Percentiles rank a stretch among this genome's conserved stretches.
These are phyloP conservation scores for Arachnomyces sp. DNA, from an alignment of 2,329 filamentous ascomycete genomes.

Conservation along the genomic window DNA sequence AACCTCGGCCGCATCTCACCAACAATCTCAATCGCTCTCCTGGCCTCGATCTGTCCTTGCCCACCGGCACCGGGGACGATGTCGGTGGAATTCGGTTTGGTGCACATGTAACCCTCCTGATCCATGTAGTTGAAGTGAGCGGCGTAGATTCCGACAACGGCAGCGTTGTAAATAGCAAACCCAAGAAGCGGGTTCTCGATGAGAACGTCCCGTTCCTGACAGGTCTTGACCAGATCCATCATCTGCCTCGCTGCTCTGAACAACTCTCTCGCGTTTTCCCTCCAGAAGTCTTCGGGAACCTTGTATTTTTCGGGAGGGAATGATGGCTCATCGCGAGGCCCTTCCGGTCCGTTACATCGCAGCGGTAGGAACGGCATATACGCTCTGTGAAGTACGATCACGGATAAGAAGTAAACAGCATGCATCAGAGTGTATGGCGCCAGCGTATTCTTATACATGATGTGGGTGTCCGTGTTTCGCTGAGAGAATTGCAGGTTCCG, in stretches of 20 bases:
- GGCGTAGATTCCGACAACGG: slow-evolving; percentile 46
- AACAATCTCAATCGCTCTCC: slow-evolving; percentile 32
- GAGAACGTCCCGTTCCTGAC: slow-evolving; percentile 43
- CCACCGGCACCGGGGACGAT: slow-evolving; percentile 15
- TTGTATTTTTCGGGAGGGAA: slow-evolving; percentile 38
- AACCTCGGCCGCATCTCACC: slow-evolving; percentile 34
- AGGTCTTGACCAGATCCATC: slow-evolving; percentile 46
- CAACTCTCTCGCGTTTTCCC: slow-evolving; percentile 40
- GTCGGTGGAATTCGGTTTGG: slow-evolving; percentile 18
- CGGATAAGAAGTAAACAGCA: slow-evolving; percentile 46
- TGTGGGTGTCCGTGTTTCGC: slow-evolving; percentile 48
- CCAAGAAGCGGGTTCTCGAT: slow-evolving; percentile 50
- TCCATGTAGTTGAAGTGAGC: slow-evolving; percentile 52
- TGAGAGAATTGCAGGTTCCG: slow-evolving; percentile 44
- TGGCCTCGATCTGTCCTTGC: slow-evolving; percentile 26
- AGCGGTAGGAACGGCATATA: slow-evolving; percentile 50
- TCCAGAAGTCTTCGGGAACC: slow-evolving; percentile 45
- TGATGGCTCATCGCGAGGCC: slow-evolving; percentile 45
- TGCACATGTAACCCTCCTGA: slow-evolving; percentile 40
- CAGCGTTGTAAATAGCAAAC: slow-evolving; percentile 49
- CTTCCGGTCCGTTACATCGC: slow-evolving; percentile 41
- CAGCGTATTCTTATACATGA: slow-evolving; percentile 43
- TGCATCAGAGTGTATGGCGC: slow-evolving; percentile 51
- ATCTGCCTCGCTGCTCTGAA: slow-evolving; percentile 48
- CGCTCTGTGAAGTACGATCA: slow-evolving; percentile 49